These are phyloP conservation scores for Macrolepiota fuliginosa DNA, from an alignment of 768 basidiomycete genomes.

Conservation along the genomic window DNA sequence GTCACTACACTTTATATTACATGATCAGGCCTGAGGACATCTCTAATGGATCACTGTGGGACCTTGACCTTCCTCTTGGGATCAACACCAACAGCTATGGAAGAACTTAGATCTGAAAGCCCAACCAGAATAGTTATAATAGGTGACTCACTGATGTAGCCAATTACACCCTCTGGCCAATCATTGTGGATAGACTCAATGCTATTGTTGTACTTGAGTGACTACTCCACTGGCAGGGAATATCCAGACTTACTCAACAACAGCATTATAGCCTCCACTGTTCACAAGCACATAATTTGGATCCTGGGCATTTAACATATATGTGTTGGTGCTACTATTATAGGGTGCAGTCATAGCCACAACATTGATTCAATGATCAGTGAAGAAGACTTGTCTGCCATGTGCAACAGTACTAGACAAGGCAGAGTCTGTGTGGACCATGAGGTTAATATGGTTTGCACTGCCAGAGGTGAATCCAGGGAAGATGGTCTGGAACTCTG, in stretches of 20 bases:
- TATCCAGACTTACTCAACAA: constrained; percentile 20
- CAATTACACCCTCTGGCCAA: constrained; percentile 27
- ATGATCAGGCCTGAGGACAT: not conserved
- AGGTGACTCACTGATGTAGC: constrained; percentile 23
- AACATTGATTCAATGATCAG: constrained; percentile 26
- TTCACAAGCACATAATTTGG: constrained; percentile 20
- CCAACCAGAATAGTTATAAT: not conserved
- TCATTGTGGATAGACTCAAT: constrained; percentile 25
- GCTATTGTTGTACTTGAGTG: constrained; percentile 2
- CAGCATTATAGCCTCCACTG: constrained; percentile 25
- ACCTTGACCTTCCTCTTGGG: constrained; percentile 16
- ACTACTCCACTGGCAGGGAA: not conserved
- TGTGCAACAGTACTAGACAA: constrained; percentile 26
- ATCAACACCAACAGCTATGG: constrained; percentile 25
- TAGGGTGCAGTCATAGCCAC: constrained; percentile 27
- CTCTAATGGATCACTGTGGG: not conserved
- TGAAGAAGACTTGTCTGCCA: constrained; percentile 35
- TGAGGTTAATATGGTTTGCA: constrained; percentile 31
- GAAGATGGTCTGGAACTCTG: constrained; percentile 29
- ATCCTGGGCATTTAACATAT: constrained; percentile 28
- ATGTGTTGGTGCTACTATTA: constrained; percentile 22
- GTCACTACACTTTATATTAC: not conserved
- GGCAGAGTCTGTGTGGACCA: constrained; percentile 30
- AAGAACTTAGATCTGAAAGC: not conserved
- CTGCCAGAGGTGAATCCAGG: constrained; percentile 31